These are phyloP conservation scores for Tremella mesenterica DNA, from an alignment of 768 basidiomycete genomes.

Conservation along the genomic window DNA sequence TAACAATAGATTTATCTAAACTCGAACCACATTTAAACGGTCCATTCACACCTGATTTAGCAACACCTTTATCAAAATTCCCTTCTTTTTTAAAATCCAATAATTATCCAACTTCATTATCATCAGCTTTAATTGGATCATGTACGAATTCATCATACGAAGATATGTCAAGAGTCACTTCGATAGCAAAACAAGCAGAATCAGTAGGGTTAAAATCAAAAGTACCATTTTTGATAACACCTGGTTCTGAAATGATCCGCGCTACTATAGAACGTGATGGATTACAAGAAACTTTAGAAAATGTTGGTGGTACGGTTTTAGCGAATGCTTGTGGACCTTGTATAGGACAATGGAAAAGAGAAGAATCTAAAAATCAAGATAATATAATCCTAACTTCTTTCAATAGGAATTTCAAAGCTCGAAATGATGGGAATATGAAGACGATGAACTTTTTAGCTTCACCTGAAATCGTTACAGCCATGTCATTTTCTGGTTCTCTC, in stretches of 20 bases:
- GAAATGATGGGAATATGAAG: conserved; percentile 87
- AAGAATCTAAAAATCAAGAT: conserved; percentile 75
- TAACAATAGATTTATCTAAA: conserved; percentile 82
- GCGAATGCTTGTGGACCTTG: conserved; percentile 99
- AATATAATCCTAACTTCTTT: conserved; percentile 97
- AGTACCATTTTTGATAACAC: conserved; percentile 48
- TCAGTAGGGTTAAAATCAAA: conserved; percentile 69
- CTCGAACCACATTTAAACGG: conserved; percentile 91
- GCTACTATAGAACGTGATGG: conserved; percentile 95
- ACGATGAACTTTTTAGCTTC: conserved; percentile 98
- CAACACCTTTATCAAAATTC: conserved; percentile 87
- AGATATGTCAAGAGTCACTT: conserved; percentile 74
- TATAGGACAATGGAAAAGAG: conserved; percentile 98
- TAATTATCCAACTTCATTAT: conserved; percentile 79
- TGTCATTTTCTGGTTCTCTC: conserved; percentile 88
- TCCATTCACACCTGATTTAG: conserved; percentile 93
- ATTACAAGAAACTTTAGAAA: conserved; percentile 68
- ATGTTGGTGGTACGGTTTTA: conserved; percentile 85
- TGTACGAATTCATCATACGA: conserved; percentile 99
- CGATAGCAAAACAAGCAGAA: conserved; percentile 81
- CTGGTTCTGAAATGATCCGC: conserved; percentile 70
- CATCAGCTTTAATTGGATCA: conserved; percentile 94
- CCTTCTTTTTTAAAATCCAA: conserved; percentile 67
- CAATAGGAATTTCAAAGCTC: conserved; percentile 89
- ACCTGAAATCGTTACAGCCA: conserved; percentile 91